Evolutionary conservation across 2,329 filamentous ascomycete species (phyloP), one percentile per base, ranked within the genome.

Genomic region (Zelopaecilomyces penicillatus): DNA sequence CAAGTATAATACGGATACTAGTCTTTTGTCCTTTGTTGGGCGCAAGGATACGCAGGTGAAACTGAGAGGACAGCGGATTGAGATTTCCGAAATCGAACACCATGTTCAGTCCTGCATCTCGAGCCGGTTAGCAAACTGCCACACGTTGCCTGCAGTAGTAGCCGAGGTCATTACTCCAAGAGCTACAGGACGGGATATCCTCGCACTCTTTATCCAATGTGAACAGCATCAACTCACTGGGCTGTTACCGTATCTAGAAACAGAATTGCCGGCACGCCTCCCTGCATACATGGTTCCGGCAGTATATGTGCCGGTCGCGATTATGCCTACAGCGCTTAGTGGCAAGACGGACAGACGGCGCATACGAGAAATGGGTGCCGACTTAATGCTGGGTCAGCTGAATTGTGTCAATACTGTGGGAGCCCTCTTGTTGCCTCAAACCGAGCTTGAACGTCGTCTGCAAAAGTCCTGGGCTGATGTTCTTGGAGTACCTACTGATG

Each of bases 281-380:
- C 45, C 48, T 4, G 37, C 39, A 2, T 53, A 53, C 35, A 54
- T 54, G 53, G 42, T 53, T 1, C 53, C 53, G 0, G 42, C 49
- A 6, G 45, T 43, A 5, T 55, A 37, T n/a, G 38, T 54, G 29
- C 38, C 44, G 30, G 31, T 49, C 11, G 28, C 39, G 28, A 35
- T 42, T 7, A 42, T 54, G 5, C 52, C 52, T 3, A 27, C 53
- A 12, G 45, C 42, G 8, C 33, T 47, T 1, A 49, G 44, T 0
- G 52, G 52, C 6, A 54, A 54, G 31, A 45, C 50, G 6, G 45
- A 54, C 36, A 42, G 50, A 5, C 44, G 38, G 27, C 42, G 37
- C 19, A 39, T 53, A 8, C 49, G 46, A 6, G 11, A 36, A 4
- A 42, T 54, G 3, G 46, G 50, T 5, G 44, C 39, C 7, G 6